These are phyloP conservation scores for Corynascus novoguineensis DNA, from an alignment of 495 filamentous ascomycete species.

Conservation along the genomic window DNA sequence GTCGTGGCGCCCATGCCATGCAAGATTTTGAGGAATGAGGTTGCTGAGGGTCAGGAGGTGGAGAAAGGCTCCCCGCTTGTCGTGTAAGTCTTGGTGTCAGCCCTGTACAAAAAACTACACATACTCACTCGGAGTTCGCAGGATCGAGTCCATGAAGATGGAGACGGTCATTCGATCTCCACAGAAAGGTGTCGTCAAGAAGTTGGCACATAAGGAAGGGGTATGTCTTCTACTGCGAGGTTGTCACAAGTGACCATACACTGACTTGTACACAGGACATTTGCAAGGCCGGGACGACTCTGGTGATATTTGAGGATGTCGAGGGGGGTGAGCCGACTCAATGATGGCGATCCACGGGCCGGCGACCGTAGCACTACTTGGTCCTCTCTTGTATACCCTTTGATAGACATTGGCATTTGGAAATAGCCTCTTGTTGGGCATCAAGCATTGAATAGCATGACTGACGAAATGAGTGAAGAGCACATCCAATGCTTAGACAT, in stretches of 20 bases:
- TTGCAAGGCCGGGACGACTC: constrained; percentile 51
- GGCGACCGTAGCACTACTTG: no score
- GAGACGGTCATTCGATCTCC: constrained; percentile 94
- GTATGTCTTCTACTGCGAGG: constrained; percentile 52
- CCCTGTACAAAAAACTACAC: no score
- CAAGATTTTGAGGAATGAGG: constrained; percentile 82
- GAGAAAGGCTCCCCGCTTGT: constrained; percentile 83
- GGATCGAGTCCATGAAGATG: constrained; percentile 99
- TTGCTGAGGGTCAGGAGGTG: constrained; percentile 71
- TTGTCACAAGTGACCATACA: background rate
- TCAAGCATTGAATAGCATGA: background rate
- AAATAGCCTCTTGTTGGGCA: background rate
- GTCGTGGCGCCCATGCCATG: constrained; percentile 90
- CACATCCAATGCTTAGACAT: background rate
- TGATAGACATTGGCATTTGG: background rate
- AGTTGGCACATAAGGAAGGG: constrained; percentile 78
- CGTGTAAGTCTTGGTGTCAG: constrained; percentile 56
- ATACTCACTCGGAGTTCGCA: constrained; percentile 20
- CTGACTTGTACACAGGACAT: constrained; percentile 44
- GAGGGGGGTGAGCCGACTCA: background rate
- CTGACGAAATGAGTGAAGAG: background rate
- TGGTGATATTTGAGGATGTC: constrained; percentile 52
- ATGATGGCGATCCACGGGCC: background rate
- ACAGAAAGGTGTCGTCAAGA: constrained; percentile 70
- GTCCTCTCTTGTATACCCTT: background rate